Percentiles rank a stretch among this genome's conserved stretches.
These are phyloP conservation scores for Boletus huronensis DNA, from an alignment of 768 basidiomycete species.

Conservation along the genomic window DNA sequence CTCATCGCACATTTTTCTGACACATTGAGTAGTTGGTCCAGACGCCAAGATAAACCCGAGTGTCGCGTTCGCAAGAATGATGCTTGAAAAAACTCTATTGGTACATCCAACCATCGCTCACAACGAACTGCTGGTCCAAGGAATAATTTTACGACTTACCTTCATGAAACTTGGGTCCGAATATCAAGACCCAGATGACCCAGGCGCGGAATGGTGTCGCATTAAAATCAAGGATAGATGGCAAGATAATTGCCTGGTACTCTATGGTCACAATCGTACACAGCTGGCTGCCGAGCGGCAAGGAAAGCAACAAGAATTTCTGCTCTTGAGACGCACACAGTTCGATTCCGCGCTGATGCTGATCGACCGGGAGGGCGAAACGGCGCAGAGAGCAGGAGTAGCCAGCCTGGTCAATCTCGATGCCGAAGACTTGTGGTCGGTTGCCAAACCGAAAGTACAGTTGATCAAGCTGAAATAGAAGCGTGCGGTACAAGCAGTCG, in stretches of 20 bases:
- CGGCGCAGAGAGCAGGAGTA: background rate
- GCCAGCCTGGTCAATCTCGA: background rate
- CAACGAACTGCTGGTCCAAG: background rate
- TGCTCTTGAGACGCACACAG: background rate
- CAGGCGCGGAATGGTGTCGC: background rate
- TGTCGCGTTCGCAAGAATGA: background rate
- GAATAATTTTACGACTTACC: background rate
- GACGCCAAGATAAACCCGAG: background rate
- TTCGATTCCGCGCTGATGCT: slow-evolving; percentile 1
- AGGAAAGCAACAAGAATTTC: background rate
- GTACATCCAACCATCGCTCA: background rate
- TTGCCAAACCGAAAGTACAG: background rate
- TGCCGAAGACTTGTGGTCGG: background rate
- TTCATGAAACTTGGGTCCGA: background rate
- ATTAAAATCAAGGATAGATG: background rate
- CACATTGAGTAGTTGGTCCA: background rate
- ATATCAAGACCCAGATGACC: background rate
- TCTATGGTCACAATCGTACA: background rate
- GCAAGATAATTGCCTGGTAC: background rate
- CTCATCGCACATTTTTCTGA: background rate
- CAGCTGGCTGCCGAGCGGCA: background rate
- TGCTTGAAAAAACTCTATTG: background rate
- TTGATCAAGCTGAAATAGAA: background rate
- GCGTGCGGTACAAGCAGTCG: background rate
- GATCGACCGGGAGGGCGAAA: background rate